Percentiles rank a stretch among this genome's conserved stretches.
These are phyloP conservation scores for Solanum gracilifrons DNA, from an alignment of 257 asterid genomes.

Conservation along the genomic window DNA sequence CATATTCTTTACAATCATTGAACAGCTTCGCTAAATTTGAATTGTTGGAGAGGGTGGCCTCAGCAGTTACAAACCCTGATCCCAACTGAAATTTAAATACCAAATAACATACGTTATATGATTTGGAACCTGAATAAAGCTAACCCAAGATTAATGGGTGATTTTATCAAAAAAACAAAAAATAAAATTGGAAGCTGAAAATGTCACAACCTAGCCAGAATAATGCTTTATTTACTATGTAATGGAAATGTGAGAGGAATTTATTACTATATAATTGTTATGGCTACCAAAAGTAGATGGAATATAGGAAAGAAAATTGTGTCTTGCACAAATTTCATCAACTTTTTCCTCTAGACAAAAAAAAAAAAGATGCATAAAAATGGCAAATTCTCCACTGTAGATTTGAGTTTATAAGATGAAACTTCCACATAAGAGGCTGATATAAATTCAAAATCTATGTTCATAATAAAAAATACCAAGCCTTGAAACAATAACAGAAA, in stretches of 20 bases:
- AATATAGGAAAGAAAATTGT: neutral
- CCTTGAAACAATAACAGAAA: neutral
- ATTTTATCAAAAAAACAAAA: neutral
- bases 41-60: slow-evolving; percentile 53
- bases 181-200: neutral
- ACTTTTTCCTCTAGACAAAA: neutral
- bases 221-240: neutral
- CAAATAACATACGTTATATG: neutral
- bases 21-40: slow-evolving; percentile 46
- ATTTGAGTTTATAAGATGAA: neutral
- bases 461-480: neutral
- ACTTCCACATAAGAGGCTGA: neutral
- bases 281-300: neutral
- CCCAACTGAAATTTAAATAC: slow-evolving; percentile 52
- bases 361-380: neutral
- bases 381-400: neutral
- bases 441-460: neutral
- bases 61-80: slow-evolving; percentile 71
- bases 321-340: neutral
- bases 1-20: slow-evolving; percentile 67
- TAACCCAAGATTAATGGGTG: neutral
- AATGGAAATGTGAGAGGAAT: neutral
- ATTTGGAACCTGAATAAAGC: neutral
- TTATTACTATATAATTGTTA: neutral
- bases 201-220: neutral